These are phyloP conservation scores for Pyrenopolyporus hunteri DNA, from an alignment of 495 filamentous ascomycete species.

Conservation along the genomic window DNA sequence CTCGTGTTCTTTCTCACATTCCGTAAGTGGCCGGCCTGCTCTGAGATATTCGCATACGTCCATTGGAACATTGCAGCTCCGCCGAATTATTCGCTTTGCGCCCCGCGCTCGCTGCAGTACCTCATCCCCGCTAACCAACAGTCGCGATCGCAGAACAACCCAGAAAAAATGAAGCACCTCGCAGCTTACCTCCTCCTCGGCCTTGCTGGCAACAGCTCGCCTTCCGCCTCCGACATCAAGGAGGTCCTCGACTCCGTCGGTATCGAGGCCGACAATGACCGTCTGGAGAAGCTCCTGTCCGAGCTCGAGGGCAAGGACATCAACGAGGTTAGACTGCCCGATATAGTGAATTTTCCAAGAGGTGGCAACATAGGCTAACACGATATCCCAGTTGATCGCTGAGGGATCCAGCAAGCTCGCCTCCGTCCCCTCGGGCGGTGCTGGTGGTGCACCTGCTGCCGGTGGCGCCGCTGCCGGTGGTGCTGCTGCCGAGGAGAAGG, in stretches of 20 bases:
- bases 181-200: constrained; percentile 97
- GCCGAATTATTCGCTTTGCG: not conserved
- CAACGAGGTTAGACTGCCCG: constrained; percentile 71
- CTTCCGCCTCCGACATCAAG: constrained; percentile 88
- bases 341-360: constrained; percentile 20
- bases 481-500: constrained; percentile 70
- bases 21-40: constrained; percentile 28
- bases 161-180: constrained; percentile 96
- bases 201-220: constrained; percentile 90
- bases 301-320: constrained; percentile 99
- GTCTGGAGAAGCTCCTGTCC: constrained; percentile 79
- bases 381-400: constrained; percentile 74
- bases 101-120: not conserved
- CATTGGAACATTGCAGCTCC: not conserved
- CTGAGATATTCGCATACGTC: not conserved
- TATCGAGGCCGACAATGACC: constrained; percentile 90
- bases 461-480: constrained; percentile 68
- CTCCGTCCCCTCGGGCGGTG: constrained; percentile 93
- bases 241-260: constrained; percentile 90
- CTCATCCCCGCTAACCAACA: constrained; percentile 21
- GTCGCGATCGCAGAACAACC: constrained; percentile 31
- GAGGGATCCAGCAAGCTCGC: constrained; percentile 93
- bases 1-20: constrained; percentile 57
- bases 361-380: constrained; percentile 33
- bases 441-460: constrained; percentile 68